phyloP scores from a whole-genome alignment of 768 basidiomycete species.

The Gloeopeniophorella convolvens region DNA sequence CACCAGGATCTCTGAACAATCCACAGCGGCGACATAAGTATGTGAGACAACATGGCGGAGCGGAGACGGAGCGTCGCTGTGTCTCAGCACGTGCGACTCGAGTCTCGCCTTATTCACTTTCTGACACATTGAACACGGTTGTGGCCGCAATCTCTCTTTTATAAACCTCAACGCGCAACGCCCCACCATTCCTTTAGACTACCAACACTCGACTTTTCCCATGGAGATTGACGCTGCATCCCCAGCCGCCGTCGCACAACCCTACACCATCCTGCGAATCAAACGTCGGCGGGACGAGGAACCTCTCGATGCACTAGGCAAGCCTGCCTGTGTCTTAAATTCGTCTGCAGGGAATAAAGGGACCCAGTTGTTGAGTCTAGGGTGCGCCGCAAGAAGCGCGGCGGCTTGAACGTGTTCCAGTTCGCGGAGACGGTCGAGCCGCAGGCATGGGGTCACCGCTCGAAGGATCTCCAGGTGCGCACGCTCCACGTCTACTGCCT shows the following conservation, averaged over 20 bases:
- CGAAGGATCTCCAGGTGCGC: slow-evolving; percentile 58
- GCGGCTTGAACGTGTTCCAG: slow-evolving; percentile 58
- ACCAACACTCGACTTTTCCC: not conserved
- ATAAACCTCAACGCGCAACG: no score
- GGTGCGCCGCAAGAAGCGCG: slow-evolving; percentile 48
- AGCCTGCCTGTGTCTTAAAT: slow-evolving; percentile 21
- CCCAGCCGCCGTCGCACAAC: slow-evolving; percentile 24
- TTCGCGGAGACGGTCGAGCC: slow-evolving; percentile 76
- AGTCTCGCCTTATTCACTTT: no score
- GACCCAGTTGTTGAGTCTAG: slow-evolving; percentile 55
- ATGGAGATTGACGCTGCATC: slow-evolving; percentile 18
- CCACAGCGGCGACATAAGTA: no score
- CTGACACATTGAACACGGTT: no score
- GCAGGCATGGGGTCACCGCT: slow-evolving; percentile 57
- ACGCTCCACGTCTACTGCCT: not conserved
- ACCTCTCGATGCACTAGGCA: slow-evolving; percentile 75
- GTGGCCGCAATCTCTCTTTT: no score
- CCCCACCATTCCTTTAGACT: no score
- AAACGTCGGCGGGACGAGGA: slow-evolving; percentile 81
- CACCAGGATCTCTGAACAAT: no score
- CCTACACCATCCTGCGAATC: slow-evolving; percentile 72
- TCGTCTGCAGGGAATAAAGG: slow-evolving; percentile 3
- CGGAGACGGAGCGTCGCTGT: no score
- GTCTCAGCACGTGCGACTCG: no score
- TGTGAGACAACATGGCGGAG: no score